Base-by-base conservation (phyloP, 2,329 filamentous ascomycete genomes). In the Fusarium avenaceum region DNA sequence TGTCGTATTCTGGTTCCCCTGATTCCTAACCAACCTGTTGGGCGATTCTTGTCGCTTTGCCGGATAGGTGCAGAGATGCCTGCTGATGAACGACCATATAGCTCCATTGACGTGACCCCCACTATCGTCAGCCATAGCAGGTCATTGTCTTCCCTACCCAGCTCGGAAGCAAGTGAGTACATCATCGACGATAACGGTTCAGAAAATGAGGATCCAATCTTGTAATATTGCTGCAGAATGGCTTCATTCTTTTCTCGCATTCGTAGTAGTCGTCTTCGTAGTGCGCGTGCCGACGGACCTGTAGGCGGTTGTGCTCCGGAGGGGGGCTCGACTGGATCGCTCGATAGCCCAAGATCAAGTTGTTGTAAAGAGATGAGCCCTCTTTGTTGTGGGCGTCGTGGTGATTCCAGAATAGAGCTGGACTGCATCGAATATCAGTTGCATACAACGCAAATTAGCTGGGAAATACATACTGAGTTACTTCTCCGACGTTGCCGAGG, bases 131-230 rank as follows among this genome's bases (percentile, higher is more conserved):
- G 86, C 96, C 96, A 99, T 15, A 99, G 85, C 22, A 98, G 84
- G 74, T 99, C 94, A 74, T 98, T 99, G 78, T 98, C 95, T 83
- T 98, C 96, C 53, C 94, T 91, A 65, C 96, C 96, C 8, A 99
- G 87, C 76, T 98, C 96, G 2, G 94, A 97, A 2, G 95, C 96
- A 15, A 99, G 85, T 1, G 94, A 96, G 79, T 98, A 99, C 75
- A 97, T 88, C 81, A 98, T 90, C 1, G 94, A 97, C 0, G 94
- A 96, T 56, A 98, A 92, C 1, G 96, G 96, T 76, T 99, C 96
- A 0, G 95, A 95, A 76, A 97, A 97, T 3, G 94, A 97, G 4
- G 92, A 90, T 40, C 96, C 96, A 30, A 93, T 86, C 28, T 89
- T 87, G 80, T 98, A 97, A 80, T 99, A 98, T 66, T 88, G 86